These are phyloP conservation scores for Aspergillus ibericus DNA, from an alignment of 2,329 filamentous ascomycete genomes.

Conservation along the genomic window DNA sequence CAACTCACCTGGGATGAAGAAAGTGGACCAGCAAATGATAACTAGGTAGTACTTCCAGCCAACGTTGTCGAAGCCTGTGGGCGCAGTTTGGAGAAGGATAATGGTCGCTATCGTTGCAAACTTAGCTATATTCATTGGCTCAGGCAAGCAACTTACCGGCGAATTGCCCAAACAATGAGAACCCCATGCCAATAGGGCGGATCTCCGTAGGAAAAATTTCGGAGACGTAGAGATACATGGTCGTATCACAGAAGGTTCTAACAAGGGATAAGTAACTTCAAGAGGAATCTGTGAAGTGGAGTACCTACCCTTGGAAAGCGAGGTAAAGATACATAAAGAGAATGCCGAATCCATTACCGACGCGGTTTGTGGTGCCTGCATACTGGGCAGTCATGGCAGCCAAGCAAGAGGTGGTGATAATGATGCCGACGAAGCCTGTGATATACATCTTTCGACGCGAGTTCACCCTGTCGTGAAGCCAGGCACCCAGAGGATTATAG, in stretches of 20 bases:
- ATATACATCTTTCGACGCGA: constrained; percentile 45
- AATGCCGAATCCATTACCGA: constrained; percentile 45
- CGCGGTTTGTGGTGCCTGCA: constrained; percentile 40
- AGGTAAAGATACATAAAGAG: constrained; percentile 49
- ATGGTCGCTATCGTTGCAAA: constrained; percentile 39
- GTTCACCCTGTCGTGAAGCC: constrained; percentile 39
- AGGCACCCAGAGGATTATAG: constrained; percentile 38
- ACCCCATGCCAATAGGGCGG: constrained; percentile 53
- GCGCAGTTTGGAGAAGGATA: constrained; percentile 50
- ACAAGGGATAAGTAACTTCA: not conserved
- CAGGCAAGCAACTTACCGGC: constrained; percentile 28
- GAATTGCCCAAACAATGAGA: constrained; percentile 54
- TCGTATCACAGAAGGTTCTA: constrained; percentile 49
- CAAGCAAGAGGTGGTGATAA: constrained; percentile 44
- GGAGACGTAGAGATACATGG: constrained; percentile 48
- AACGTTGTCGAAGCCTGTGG: constrained; percentile 45
- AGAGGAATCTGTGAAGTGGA: no score
- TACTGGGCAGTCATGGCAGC: constrained; percentile 41
- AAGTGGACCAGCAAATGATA: constrained; percentile 46
- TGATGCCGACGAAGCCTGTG: constrained; percentile 42
- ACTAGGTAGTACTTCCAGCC: constrained; percentile 56
- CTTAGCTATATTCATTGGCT: not conserved
- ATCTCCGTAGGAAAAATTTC: constrained; percentile 54
- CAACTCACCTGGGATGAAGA: constrained; percentile 41
- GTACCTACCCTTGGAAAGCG: constrained; percentile 48